These are phyloP conservation scores for Sclerotinia minor DNA, from an alignment of 2,329 filamentous ascomycete species.

Conservation along the genomic window DNA sequence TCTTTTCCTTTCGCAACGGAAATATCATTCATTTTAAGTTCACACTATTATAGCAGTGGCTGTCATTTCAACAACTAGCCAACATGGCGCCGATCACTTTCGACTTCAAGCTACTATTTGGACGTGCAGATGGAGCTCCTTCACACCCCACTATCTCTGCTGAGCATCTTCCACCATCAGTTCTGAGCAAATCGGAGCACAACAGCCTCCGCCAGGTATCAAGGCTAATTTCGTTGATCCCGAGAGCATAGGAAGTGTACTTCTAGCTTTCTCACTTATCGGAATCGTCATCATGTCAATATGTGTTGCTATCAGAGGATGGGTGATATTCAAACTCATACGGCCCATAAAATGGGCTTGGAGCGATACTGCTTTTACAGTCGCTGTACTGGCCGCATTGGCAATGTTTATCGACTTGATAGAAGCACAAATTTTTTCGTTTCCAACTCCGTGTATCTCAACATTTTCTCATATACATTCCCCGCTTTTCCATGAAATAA, in stretches of 20 bases:
- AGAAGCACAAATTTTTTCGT: neutral
- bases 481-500: neutral
- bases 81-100: neutral
- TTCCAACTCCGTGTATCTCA: neutral
- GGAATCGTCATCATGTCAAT: neutral
- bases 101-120: neutral
- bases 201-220: neutral
- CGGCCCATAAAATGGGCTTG: neutral
- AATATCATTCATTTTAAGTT: neutral
- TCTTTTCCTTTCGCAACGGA: no score
- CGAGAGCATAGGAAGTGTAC: neutral
- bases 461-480: neutral
- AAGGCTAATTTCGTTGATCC: neutral
- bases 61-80: neutral
- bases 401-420: neutral
- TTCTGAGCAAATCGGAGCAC: neutral
- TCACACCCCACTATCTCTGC: neutral
- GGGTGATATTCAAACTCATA: neutral
- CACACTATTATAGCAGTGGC: neutral
- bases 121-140: neutral
- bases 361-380: neutral
- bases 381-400: neutral
- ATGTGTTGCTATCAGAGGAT: neutral
- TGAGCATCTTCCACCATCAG: neutral
- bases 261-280: neutral